Evolutionary conservation across 2,329 filamentous ascomycete genomes (phyloP), one percentile per base, ranked within the genome.

Genomic region (Pyrenophora teres): DNA sequence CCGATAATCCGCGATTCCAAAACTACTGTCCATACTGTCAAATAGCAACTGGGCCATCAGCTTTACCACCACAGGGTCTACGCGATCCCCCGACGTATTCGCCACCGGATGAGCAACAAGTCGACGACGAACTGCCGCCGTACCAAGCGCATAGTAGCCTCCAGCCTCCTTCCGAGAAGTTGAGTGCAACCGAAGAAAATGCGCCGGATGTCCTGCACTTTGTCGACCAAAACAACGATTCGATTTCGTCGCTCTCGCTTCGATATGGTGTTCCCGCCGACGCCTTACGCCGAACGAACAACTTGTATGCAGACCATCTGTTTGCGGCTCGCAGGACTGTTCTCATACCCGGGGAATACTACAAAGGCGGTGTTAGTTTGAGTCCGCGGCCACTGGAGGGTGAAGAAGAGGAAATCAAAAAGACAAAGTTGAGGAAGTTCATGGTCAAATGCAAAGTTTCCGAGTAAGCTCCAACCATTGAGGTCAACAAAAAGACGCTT

Each of bases 391-490:
- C 89, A 0, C 63, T 89, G n/a, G 87, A 89, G 46, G 85, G 87
- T 40, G 88, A 90, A 67, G 87, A 88, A 39, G 89, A 91, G 64
- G 87, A 89, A 73, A 77, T 82, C 42, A 81, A 85, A 56, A 92
- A 90, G 74, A 80, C 77, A 15, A 87, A 86, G 67, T 80, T 93
- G 30, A 80, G 90, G 36, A 83, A 87, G 55, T 93, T 87, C 79
- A 92, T 92, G 89, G 85, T 90, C 2, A 80, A 81, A 1, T 90
- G 87, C 74, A 93, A 93, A 69, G 87, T 90, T 23, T 77, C 83
- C 19, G 87, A 92, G 78, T 92, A 86, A 75, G 80, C 76, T 33
- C 7, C n/a, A 1, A 13, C 23, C 3, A 35, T 8, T 15, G 18
- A 9, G 13, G 3, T 6, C 8, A 13, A n/a, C 19, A 15, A 35